Evolutionary conservation across 1,284 basidiomycete genomes (phyloP), one percentile per base, ranked within the genome.

Genomic region (Malassezia sympodialis): DNA sequence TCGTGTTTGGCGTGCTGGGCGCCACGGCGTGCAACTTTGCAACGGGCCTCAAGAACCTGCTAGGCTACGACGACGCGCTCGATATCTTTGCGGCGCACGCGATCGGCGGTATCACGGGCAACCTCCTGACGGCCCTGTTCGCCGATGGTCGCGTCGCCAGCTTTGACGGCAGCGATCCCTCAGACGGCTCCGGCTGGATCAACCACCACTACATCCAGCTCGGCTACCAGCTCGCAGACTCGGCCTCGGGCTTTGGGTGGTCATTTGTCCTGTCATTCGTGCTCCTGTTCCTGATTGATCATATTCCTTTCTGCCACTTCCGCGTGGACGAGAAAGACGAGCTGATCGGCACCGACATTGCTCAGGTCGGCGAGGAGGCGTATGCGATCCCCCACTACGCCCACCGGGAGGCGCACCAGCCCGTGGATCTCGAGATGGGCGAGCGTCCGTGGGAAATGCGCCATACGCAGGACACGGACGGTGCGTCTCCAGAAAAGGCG

Each of bases 271-370:
- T 65, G 11, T 69, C 72, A 24, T 34, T 87, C 12, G 80, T 90
- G 76, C 87, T 96, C 75, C 81, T 89, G 51, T 90, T 90, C 84
- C 78, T 84, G 67, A 87, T 96, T 83, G 90, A 96, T 79, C 88
- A 80, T 76, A 87, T 94, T 68, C 93, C 93, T 2, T 84, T 83
- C 60, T 79, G 88, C 59, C 80, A 85, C 51, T 82, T 98, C 44
- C 84, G 90, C 56, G 80, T 82, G 17, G 77, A 79, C 28, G 90
- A 93, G 66, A 86, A 90, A 62, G 82, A 83, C 28, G 91, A 96
- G 79, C 85, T 90, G 58, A 78, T 96, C 56, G 93, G 93, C 60
- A 84, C 94, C 60, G 93, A 96, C 75, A 88, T 94, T 69, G 82
- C 84, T 12, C 87, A 91, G 78, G 85, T 94, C 80, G 91, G 91